phyloP scores from a whole-genome alignment of 192 early-diverging fungal genomes.

The Backusella parvicylindrica region DNA sequence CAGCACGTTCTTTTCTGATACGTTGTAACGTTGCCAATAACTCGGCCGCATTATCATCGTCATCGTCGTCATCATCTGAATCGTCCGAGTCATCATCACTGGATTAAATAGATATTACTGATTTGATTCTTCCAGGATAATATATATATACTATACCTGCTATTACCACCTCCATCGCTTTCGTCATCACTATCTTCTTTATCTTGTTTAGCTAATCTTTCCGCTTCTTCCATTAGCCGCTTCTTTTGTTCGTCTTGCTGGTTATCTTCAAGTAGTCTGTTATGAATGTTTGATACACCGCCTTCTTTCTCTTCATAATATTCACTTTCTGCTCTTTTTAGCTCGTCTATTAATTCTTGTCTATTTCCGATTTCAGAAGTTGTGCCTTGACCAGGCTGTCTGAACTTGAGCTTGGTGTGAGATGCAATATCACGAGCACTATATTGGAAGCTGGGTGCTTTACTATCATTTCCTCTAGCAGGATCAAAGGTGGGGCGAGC shows the following conservation, averaged over 20 bases:
- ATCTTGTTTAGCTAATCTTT: conserved; percentile 45
- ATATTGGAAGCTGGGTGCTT: conserved; percentile 60
- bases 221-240: conserved; percentile 41
- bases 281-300: conserved; percentile 2
- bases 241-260: conserved; percentile 33
- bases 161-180: conserved; percentile 44
- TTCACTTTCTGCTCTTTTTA: conserved; percentile 62
- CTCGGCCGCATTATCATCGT: conserved; percentile 90
- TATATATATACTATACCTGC: background rate
- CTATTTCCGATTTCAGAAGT: conserved; percentile 53
- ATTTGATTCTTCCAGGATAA: background rate
- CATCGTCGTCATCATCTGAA: conserved; percentile 56
- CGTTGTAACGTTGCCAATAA: conserved; percentile 82
- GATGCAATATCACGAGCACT: conserved; percentile 69
- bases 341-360: conserved; percentile 59
- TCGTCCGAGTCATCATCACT: conserved; percentile 19
- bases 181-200: conserved; percentile 59
- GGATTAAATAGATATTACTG: background rate
- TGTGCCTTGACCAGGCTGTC: conserved; percentile 64
- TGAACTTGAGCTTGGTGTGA: conserved; percentile 76
- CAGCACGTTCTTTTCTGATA: conserved; percentile 88
- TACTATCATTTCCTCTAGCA: conserved; percentile 62
- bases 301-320: conserved; percentile 53
- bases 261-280: conserved; percentile 8
- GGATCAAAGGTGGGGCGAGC: conserved; percentile 77